These are phyloP conservation scores for Alloteropsis semialata DNA, from an alignment of 176 grass and related monocot species.

Conservation along the genomic window DNA sequence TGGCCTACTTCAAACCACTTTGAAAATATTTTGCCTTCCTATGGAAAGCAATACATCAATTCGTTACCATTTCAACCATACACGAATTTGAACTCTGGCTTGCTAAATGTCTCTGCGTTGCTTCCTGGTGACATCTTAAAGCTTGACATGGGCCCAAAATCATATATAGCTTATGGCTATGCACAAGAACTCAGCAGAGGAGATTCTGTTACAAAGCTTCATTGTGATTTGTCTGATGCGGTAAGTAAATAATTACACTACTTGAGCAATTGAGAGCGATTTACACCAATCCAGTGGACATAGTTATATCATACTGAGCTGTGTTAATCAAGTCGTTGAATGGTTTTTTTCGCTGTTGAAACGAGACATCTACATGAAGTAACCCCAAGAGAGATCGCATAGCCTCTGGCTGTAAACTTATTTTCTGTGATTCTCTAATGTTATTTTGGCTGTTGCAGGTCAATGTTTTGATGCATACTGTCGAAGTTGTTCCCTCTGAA, in stretches of 20 bases:
- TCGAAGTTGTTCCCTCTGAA: constrained; percentile 33
- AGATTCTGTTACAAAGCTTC: constrained; percentile 89
- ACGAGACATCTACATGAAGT: neutral
- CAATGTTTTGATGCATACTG: constrained; percentile 77
- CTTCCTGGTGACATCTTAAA: constrained; percentile 59
- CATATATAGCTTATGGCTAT: constrained; percentile 86
- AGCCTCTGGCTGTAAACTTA: neutral
- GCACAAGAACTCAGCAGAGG: constrained; percentile 71
- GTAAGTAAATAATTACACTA: constrained; percentile 44
- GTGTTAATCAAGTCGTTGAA: neutral
- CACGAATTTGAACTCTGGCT: constrained; percentile 64
- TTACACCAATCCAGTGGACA: neutral
- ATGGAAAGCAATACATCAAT: constrained; percentile 55
- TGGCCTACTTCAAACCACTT: constrained; percentile 80
- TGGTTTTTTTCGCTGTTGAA: neutral
- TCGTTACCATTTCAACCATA: constrained; percentile 72
- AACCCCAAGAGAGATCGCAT: neutral
- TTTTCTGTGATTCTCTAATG: neutral
- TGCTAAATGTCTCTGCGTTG: constrained; percentile 56
- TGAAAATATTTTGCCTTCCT: constrained; percentile 68
- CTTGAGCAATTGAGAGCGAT: neutral
- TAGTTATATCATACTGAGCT: neutral
- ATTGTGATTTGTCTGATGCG: constrained; percentile 80
- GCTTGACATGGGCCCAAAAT: constrained; percentile 86
- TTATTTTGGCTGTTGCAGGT: constrained; percentile 44